Base-by-base conservation (phyloP, 2,329 filamentous ascomycete genomes). In the Fragosphaeria purpurea region DNA sequence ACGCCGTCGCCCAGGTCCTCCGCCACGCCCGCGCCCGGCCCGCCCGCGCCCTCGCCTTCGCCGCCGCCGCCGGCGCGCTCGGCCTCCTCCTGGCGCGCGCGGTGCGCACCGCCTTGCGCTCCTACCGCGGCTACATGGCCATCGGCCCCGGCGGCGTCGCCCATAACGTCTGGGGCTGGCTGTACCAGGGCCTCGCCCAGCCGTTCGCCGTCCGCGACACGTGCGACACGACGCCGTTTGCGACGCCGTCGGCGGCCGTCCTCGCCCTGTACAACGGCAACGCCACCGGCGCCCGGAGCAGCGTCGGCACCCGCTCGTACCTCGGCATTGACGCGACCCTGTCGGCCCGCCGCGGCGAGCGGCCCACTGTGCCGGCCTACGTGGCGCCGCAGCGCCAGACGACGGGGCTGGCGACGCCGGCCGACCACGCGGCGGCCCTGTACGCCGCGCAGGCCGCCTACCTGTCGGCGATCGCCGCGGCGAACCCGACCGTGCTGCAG, bases 121-220 rank as follows among this genome's bases (percentile, higher is more conserved):
- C 61, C 58, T 74, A 74, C 60, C 60, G 55, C 4, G 62, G 60
- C 45, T 74, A 61, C 58, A 62, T 70, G 12, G 64, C 66, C 1
- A 64, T 74, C 35, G 71, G 71, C 11, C 64, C 62, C 4, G 70
- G 72, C 51, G 71, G 71, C 12, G 51, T 72, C 0, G 70, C 71
- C 0, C 62, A 70, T 57, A 70, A 72, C 50, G 33, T 66, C 33
- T 35, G 61, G 22, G 72, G 72, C 35, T 75, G 68, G 67, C 59
- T 69, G 0, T 22, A 65, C 3, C 68, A 71, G 55, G 55, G 61
- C 7, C 8, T 49, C 7, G 35, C 31, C 46, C 64, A 64, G 50
- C 54, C 61, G 2, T 22, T 71, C 13, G 62, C 65, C 31, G 56
- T 63, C 6, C 53, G 57, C 34, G 70, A 72, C 54, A 59, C 60